Conservation (phyloP, 2,329 filamentous ascomycete species). For the Apiospora marii region DNA sequence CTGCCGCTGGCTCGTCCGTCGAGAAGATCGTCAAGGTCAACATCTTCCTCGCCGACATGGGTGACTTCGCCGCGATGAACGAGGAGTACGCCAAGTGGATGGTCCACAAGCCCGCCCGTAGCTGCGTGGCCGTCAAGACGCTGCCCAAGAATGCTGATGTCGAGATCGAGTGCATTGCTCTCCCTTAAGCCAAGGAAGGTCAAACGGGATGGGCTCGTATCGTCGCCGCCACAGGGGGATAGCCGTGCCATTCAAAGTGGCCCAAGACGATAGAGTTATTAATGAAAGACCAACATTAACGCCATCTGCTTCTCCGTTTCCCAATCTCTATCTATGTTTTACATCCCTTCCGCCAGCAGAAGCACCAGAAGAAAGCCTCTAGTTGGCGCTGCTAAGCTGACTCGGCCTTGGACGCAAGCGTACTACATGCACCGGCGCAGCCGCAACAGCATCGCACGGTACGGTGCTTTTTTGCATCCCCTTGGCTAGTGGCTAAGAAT, state of each 20-base stretch:
- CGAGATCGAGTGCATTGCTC: conserved; percentile 89
- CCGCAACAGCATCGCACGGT: not conserved
- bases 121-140: conserved; percentile 89
- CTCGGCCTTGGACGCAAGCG: not conserved
- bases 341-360: not conserved
- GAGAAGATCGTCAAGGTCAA: conserved; percentile 88
- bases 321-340: not conserved
- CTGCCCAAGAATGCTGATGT: conserved; percentile 86
- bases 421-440: not conserved
- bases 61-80: conserved; percentile 87
- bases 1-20: conserved; percentile 80
- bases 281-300: conserved; percentile 6
- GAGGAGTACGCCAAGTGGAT: conserved; percentile 85
- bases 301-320: not conserved
- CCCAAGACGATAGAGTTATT: not conserved
- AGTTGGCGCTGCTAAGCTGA: not conserved
- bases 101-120: conserved; percentile 83
- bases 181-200: conserved; percentile 50
- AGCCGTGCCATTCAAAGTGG: not conserved
- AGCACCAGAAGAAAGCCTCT: not conserved
- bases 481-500: not conserved
- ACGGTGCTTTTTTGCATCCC: not conserved
- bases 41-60: conserved; percentile 93
- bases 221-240: not conserved
- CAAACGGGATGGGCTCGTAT: not conserved